These are phyloP conservation scores for Sporisorium scitamineum DNA, from an alignment of 1,284 basidiomycete species.

Conservation along the genomic window DNA sequence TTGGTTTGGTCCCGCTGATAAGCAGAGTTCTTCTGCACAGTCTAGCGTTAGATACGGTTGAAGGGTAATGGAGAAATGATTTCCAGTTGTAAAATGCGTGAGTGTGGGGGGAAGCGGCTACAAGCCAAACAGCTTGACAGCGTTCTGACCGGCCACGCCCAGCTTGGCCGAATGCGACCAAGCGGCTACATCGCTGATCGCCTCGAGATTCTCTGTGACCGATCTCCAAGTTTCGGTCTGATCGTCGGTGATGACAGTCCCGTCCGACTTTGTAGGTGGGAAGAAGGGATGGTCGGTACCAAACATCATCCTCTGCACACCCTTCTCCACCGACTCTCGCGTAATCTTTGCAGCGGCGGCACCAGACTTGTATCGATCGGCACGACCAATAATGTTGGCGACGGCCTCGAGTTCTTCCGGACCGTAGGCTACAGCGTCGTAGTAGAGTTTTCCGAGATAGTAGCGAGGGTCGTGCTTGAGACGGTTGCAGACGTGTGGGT, in stretches of 20 bases:
- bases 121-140: conserved; percentile 26
- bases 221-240: conserved; percentile 76
- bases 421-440: conserved; percentile 85
- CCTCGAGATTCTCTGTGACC: conserved; percentile 83
- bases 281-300: conserved; percentile 92
- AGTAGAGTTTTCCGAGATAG: conserved; percentile 79
- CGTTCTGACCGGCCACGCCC: conserved; percentile 26
- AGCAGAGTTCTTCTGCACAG: neutral
- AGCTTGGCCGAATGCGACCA: conserved; percentile 23
- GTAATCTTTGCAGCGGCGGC: neutral
- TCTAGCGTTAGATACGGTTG: conserved; percentile 20
- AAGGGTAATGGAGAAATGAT: neutral
- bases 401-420: conserved; percentile 83
- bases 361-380: conserved; percentile 71
- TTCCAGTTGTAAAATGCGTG: neutral
- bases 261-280: conserved; percentile 76
- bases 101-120: neutral
- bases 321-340: conserved; percentile 37
- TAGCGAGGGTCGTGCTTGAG: conserved; percentile 84
- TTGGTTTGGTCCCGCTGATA: conserved; percentile 29
- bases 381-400: conserved; percentile 77
- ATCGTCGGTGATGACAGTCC: conserved; percentile 64
- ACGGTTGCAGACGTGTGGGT: conserved; percentile 79
- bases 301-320: conserved; percentile 78
- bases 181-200: conserved; percentile 75